phyloP scores from a whole-genome alignment of 2,329 filamentous ascomycete species.

The Leptosphaerulina australis region DNA sequence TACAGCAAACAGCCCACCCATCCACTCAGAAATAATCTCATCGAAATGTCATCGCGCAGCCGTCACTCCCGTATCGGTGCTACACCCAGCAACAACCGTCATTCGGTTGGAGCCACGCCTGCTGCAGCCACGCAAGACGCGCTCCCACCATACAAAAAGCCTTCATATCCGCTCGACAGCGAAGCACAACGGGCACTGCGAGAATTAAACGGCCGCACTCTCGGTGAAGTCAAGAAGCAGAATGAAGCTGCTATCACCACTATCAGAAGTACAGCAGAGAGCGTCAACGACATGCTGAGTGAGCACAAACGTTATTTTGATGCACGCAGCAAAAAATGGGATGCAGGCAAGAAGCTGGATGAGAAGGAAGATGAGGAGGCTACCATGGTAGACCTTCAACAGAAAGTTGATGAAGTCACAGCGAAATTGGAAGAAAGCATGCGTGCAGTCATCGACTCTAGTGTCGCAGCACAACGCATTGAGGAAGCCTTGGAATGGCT shows the following conservation, averaged over 20 bases:
- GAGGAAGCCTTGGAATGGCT: slow-evolving; percentile 54
- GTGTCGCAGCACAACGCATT: slow-evolving; percentile 54
- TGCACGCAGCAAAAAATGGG: slow-evolving; percentile 42
- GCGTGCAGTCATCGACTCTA: slow-evolving; percentile 63
- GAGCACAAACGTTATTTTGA: slow-evolving; percentile 48
- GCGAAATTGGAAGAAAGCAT: slow-evolving; percentile 63
- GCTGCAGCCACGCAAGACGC: slow-evolving; percentile 21
- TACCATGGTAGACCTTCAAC: slow-evolving; percentile 48
- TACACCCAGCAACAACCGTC: slow-evolving; percentile 24
- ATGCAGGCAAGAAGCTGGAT: slow-evolving; percentile 44
- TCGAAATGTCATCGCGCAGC: slow-evolving; percentile 33
- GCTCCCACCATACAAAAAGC: slow-evolving; percentile 61
- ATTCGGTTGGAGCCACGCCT: slow-evolving; percentile 19
- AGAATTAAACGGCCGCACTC: slow-evolving; percentile 51
- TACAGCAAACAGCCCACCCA: not conserved
- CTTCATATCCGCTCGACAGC: slow-evolving; percentile 58
- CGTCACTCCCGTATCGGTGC: slow-evolving; percentile 27
- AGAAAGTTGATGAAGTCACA: slow-evolving; percentile 59
- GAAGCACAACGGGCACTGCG: slow-evolving; percentile 56
- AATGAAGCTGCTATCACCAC: slow-evolving; percentile 54
- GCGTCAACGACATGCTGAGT: slow-evolving; percentile 62
- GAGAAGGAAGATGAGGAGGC: slow-evolving; percentile 49
- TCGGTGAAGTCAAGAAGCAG: slow-evolving; percentile 56
- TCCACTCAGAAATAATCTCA: not conserved
- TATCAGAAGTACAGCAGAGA: slow-evolving; percentile 58